phyloP scores from a whole-genome alignment of 2,329 filamentous ascomycete genomes.

The Byssoonygena ceratinophila region DNA sequence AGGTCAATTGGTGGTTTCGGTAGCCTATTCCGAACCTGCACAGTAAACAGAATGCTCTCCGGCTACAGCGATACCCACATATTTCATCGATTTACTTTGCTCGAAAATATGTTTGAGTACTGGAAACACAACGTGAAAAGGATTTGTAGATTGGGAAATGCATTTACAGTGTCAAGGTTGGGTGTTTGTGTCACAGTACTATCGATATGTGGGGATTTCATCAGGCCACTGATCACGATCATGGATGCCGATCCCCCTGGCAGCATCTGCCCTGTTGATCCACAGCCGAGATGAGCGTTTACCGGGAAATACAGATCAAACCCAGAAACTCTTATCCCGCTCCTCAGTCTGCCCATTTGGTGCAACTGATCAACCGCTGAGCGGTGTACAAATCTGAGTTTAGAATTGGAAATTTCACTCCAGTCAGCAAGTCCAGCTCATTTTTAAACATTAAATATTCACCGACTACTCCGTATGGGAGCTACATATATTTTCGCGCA shows the following conservation, averaged over 20 bases:
- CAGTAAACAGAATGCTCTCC: background rate
- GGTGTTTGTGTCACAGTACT: background rate
- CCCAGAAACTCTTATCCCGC: no score
- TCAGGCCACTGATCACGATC: background rate
- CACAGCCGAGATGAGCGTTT: background rate
- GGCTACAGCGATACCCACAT: background rate
- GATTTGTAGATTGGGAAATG: background rate
- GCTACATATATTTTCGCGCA: no score
- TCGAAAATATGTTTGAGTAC: background rate
- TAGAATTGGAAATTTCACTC: no score
- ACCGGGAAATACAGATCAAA: no score
- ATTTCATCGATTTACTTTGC: background rate
- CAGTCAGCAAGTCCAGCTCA: no score
- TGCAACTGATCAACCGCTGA: no score
- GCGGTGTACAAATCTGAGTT: no score
- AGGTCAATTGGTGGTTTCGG: conserved; percentile 74
- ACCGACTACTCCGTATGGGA: no score
- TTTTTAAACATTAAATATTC: no score
- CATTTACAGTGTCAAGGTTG: background rate
- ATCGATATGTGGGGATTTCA: background rate
- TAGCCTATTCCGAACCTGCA: conserved; percentile 29
- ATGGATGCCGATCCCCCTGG: background rate
- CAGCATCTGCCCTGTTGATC: background rate
- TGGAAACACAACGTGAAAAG: no score
- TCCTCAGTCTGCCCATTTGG: no score